phyloP scores from a whole-genome alignment of 1,139 yeast genomes.

The Hansenula anomala region DNA sequence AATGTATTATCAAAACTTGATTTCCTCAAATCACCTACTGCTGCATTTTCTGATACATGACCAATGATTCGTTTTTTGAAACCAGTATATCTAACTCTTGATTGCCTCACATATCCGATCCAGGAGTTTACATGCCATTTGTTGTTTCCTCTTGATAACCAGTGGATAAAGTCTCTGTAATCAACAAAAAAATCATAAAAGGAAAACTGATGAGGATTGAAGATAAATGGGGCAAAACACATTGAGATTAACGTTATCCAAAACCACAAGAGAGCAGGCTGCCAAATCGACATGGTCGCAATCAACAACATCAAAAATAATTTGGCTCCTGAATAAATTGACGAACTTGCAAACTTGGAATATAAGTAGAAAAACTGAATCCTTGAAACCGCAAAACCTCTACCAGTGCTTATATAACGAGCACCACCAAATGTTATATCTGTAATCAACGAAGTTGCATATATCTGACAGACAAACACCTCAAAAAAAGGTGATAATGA shows the following conservation, averaged over 20 bases:
- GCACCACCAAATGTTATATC: constrained; percentile 84
- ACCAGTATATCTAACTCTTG: constrained; percentile 65
- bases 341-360: constrained; percentile 56
- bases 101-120: constrained; percentile 48
- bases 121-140: constrained; percentile 50
- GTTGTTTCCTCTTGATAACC: constrained; percentile 68
- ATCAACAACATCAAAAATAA: constrained; percentile 55
- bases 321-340: constrained; percentile 63
- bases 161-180: constrained; percentile 56
- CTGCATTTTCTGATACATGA: constrained; percentile 28
- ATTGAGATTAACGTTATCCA: constrained; percentile 72
- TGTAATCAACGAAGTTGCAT: constrained; percentile 63
- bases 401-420: constrained; percentile 73
- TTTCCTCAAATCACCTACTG: constrained; percentile 25
- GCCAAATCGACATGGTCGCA: constrained; percentile 71
- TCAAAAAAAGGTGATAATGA: constrained; percentile 84
- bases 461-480: constrained; percentile 82
- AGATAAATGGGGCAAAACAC: constrained; percentile 73
- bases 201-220: constrained; percentile 84
- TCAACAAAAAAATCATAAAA: constrained; percentile 68
- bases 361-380: constrained; percentile 55
- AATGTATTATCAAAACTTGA: constrained; percentile 48
- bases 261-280: constrained; percentile 74
- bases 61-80: constrained; percentile 41
- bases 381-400: constrained; percentile 79